Evolutionary conservation across 2,329 filamentous ascomycete genomes (phyloP), one percentile per base, ranked within the genome.

Genomic region (Xylariaceae sp.): DNA sequence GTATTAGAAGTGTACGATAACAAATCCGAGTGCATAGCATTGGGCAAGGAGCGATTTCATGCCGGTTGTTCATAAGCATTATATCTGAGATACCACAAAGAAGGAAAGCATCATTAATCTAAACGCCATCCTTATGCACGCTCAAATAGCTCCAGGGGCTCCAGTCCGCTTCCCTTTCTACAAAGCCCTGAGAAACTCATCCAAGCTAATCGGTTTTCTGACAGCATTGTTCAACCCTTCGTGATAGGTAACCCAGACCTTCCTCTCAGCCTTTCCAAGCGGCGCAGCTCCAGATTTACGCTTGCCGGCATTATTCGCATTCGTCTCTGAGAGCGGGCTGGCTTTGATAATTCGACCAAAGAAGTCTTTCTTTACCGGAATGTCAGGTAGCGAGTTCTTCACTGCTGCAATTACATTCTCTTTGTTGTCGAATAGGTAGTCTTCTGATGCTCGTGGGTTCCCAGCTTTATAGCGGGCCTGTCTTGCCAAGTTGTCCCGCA

Each of bases 161-260:
- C 40, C 44, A 37, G 10, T 19, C 42, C 21, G 17, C 25, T 27
- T 42, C 37, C 33, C 34, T 29, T 14, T 41, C 45, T 56, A 82
- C 48, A 84, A 55, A 2, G 75, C 79, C 45, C 71, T 71, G 66
- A 90, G 72, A 53, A 91, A 68, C 61, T 90, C 86, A 50, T 76
- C 75, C 64, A 90, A 65, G 17, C 82, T 82, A 52, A 90, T 77
- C 1, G 85, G 83, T 62, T 89, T 90, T 60, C 83, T 74, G 29
- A 90, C 86, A 16, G 86, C 86, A 71, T 90, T 89, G 20, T 82
- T 86, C 59, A 83, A 86, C 0, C 86, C 86, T 65, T 90, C 86
- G 57, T 89, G 80, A 62, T 81, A 90, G 39, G 76, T 86, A 25
- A 88, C 79, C 85, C 86, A 90, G 6, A 85, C 79, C 55, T 81